phyloP scores from a whole-genome alignment of 768 basidiomycete species.

The Termitomyces sp. region DNA sequence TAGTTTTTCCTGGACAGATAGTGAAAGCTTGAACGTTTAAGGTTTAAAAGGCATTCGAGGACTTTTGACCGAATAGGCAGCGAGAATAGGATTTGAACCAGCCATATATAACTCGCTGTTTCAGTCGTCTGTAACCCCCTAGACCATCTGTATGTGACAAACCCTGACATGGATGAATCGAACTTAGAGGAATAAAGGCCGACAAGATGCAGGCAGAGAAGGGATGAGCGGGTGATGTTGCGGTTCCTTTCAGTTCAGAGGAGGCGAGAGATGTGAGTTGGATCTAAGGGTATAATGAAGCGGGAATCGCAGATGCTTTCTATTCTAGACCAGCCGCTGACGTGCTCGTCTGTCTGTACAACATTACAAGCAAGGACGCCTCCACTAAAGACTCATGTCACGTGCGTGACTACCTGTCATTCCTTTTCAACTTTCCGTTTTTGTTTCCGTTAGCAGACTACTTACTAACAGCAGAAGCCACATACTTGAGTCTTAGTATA shows the following conservation, averaged over 20 bases:
- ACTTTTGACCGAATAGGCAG: background rate
- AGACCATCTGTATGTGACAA: background rate
- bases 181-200: background rate
- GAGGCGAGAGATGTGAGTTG: background rate
- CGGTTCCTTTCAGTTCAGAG: background rate
- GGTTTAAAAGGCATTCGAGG: background rate
- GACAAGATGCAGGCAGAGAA: background rate
- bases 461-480: no score
- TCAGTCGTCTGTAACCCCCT: background rate
- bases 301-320: no score
- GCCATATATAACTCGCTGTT: background rate
- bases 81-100: background rate
- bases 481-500: no score
- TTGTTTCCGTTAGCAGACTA: no score
- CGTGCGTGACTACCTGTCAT: no score
- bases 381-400: no score
- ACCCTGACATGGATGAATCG: background rate
- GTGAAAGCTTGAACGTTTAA: background rate
- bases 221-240: background rate
- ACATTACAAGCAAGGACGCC: no score
- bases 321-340: no score
- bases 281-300: no score
- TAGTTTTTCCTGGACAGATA: background rate
- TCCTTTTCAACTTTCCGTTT: no score
- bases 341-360: no score